These are phyloP conservation scores for Tylopilus rubrobrunneus DNA, from an alignment of 768 basidiomycete genomes.

Conservation along the genomic window DNA sequence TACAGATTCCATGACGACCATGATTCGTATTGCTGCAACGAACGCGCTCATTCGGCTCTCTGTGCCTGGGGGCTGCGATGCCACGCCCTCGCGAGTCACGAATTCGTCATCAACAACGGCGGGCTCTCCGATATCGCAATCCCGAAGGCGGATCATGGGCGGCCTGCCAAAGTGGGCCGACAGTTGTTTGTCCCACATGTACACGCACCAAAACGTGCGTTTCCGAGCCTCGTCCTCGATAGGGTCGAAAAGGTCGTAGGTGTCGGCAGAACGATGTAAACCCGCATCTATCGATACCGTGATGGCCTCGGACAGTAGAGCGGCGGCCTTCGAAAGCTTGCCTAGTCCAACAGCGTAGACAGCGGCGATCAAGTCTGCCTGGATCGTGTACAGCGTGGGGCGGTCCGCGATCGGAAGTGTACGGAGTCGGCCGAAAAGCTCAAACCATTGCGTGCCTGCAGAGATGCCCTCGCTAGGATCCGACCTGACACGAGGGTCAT, in stretches of 20 bases:
- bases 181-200: slow-evolving; percentile 95
- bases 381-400: slow-evolving; percentile 88
- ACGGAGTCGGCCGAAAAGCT: slow-evolving; percentile 80
- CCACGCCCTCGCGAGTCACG: slow-evolving; percentile 70
- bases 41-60: slow-evolving; percentile 82
- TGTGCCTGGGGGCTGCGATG: slow-evolving; percentile 62
- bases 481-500: slow-evolving; percentile 84
- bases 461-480: slow-evolving; percentile 81
- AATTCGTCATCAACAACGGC: slow-evolving; percentile 85
- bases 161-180: slow-evolving; percentile 87
- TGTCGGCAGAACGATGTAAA: slow-evolving; percentile 81
- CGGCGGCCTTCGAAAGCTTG: slow-evolving; percentile 81
- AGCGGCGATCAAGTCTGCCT: slow-evolving; percentile 87
- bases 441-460: slow-evolving; percentile 89
- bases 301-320: slow-evolving; percentile 80
- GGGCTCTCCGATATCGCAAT: slow-evolving; percentile 91
- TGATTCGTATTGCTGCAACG: slow-evolving; percentile 68
- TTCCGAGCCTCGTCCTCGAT: slow-evolving; percentile 91
- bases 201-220: slow-evolving; percentile 95
- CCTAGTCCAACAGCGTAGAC: slow-evolving; percentile 91
- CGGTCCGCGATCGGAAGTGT: slow-evolving; percentile 85
- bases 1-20: slow-evolving; percentile 86
- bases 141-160: slow-evolving; percentile 78
- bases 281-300: slow-evolving; percentile 89
- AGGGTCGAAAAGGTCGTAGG: slow-evolving; percentile 82